A percentile compares a stretch with the other conserved stretches of the same genome.
phyloP scores from a whole-genome alignment of 805 yeast genomes.

The Wickerhamiella parazyma region DNA sequence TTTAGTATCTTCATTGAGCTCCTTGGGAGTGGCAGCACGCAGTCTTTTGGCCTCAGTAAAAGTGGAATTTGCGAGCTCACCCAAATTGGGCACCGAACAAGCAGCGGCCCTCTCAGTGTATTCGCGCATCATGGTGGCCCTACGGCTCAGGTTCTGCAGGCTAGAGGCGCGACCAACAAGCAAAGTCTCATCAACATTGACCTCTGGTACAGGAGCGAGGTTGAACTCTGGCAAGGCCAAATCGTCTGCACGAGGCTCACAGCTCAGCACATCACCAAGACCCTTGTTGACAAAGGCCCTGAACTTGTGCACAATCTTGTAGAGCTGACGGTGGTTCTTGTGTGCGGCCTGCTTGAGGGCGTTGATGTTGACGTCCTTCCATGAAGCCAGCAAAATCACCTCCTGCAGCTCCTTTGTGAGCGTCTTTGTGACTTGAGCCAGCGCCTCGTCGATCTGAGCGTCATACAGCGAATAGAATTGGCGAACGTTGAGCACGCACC shows the following conservation, averaged over 20 bases:
- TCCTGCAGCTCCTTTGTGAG: conserved; percentile 74
- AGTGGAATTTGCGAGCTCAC: conserved; percentile 41
- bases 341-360: conserved; percentile 91
- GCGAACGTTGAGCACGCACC: conserved; percentile 44
- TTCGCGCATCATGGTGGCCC: conserved; percentile 42
- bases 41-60: conserved; percentile 46
- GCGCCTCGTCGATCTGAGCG: conserved; percentile 32
- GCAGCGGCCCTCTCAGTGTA: conserved; percentile 29
- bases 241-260: neutral
- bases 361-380: conserved; percentile 92
- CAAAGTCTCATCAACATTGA: neutral
- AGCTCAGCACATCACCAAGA: conserved; percentile 35
- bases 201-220: neutral
- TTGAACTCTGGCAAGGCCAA: neutral
- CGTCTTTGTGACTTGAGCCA: conserved; percentile 31
- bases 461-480: conserved; percentile 55
- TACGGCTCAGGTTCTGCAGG: conserved; percentile 36
- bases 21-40: conserved; percentile 63
- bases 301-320: conserved; percentile 72
- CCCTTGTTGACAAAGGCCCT: conserved; percentile 44
- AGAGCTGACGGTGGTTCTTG: conserved; percentile 70
- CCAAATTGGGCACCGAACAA: conserved; percentile 36
- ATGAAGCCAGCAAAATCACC: conserved; percentile 77
- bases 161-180: neutral
- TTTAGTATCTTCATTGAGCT: conserved; percentile 58